These are phyloP conservation scores for Suillus tomentosus DNA, from an alignment of 768 basidiomycete species.

Conservation along the genomic window DNA sequence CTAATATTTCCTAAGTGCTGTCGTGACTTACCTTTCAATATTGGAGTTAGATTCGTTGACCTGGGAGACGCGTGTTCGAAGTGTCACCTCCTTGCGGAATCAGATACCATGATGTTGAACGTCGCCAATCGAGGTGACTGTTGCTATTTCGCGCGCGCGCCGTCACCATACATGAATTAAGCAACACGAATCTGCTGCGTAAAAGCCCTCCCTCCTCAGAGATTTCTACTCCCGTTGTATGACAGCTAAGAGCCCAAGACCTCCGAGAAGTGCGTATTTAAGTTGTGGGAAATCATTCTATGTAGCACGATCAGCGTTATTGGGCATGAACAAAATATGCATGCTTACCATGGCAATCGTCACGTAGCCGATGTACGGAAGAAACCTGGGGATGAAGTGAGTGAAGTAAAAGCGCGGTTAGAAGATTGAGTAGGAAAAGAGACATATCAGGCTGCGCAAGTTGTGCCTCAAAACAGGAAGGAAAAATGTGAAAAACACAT, in stretches of 20 bases:
- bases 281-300: constrained; percentile 96
- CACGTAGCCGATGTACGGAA: constrained; percentile 94
- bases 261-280: constrained; percentile 82
- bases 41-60: background rate
- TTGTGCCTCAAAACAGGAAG: too few relatives aligned
- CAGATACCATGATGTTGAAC: background rate
- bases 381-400: constrained; percentile 54
- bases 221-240: constrained; percentile 74
- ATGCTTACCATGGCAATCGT: constrained; percentile 86
- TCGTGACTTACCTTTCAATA: background rate
- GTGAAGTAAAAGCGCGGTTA: background rate
- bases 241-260: constrained; percentile 78
- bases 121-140: background rate
- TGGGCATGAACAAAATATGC: background rate
- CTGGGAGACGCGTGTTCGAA: background rate
- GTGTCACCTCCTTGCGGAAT: background rate
- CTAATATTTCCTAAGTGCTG: background rate
- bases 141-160: background rate
- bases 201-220: background rate
- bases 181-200: background rate
- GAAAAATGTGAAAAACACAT: constrained; percentile 31
- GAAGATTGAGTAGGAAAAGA: constrained; percentile 1
- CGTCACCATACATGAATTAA: background rate
- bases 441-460: background rate
- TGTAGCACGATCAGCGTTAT: constrained; percentile 14